These are phyloP conservation scores for Diaporthe caulivora DNA, from an alignment of 2,329 filamentous ascomycete genomes.

Conservation along the genomic window DNA sequence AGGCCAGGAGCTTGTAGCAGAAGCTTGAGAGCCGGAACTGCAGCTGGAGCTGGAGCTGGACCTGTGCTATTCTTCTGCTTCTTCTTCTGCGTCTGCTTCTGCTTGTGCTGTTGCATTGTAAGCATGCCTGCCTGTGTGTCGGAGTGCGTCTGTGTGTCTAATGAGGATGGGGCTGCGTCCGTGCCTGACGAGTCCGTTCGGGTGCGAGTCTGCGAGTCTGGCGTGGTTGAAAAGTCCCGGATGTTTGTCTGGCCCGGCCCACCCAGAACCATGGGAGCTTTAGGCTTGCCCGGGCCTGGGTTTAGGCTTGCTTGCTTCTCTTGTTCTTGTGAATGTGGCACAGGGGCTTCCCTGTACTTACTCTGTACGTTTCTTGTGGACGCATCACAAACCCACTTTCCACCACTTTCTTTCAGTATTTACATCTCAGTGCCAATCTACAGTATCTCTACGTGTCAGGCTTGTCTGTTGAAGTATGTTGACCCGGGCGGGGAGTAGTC, in stretches of 20 bases:
- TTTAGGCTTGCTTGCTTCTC: constrained; percentile 13
- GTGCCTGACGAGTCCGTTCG: background rate
- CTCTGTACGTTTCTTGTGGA: too few relatives aligned
- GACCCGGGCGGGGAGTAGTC: too few relatives aligned
- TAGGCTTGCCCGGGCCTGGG: constrained; percentile 14
- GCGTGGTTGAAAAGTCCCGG: too few relatives aligned
- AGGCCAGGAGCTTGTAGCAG: background rate
- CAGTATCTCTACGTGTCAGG: too few relatives aligned
- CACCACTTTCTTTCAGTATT: too few relatives aligned
- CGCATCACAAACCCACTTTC: too few relatives aligned
- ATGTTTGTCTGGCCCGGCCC: background rate
- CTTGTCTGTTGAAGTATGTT: too few relatives aligned
- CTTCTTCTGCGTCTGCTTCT: background rate
- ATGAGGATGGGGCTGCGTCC: background rate
- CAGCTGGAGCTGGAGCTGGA: background rate
- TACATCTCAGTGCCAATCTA: too few relatives aligned
- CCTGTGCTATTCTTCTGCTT: too few relatives aligned
- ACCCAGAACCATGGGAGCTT: constrained; percentile 23
- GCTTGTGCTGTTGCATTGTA: constrained; percentile 8
- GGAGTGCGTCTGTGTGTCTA: background rate
- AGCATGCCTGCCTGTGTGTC: constrained; percentile 1
- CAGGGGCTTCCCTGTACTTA: too few relatives aligned
- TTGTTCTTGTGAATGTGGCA: too few relatives aligned
- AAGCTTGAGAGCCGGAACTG: background rate
- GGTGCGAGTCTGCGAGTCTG: background rate